phyloP scores from a whole-genome alignment of 441 rosid species.

The Lepidium campestre region DNA sequence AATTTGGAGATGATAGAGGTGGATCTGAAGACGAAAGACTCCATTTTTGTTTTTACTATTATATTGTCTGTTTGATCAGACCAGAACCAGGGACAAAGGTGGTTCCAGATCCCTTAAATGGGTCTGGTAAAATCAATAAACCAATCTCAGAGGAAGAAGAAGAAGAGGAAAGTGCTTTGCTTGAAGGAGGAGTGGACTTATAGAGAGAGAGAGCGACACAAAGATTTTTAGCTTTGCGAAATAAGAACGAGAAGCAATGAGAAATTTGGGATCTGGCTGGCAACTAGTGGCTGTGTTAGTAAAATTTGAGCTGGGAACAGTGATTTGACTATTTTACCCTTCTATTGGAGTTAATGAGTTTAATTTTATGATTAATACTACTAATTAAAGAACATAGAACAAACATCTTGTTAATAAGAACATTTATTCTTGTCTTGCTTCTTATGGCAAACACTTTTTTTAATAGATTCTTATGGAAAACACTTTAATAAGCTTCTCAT shows the following conservation, averaged over 20 bases:
- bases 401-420: neutral
- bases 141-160: neutral
- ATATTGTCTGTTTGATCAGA: constrained; percentile 2
- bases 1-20: constrained; percentile 36
- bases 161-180: constrained; percentile 20
- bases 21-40: constrained; percentile 30
- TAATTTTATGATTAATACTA: neutral
- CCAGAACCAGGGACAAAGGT: constrained; percentile 20
- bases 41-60: constrained; percentile 29
- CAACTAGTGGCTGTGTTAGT: constrained; percentile 19
- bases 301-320: neutral
- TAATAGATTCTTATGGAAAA: neutral
- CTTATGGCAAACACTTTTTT: neutral
- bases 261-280: constrained; percentile 27
- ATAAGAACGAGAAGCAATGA: constrained; percentile 1
- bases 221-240: constrained; percentile 7
- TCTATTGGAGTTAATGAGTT: neutral
- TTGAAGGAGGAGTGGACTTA: constrained; percentile 26
- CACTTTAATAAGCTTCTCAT: too few species aligned
- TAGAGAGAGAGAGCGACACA: constrained; percentile 20
- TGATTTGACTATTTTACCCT: constrained; percentile 24
- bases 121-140: constrained; percentile 7
- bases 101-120: constrained; percentile 19
- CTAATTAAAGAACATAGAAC: neutral
- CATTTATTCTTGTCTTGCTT: neutral